These are phyloP conservation scores for Ophiosphaerella narmari DNA, from an alignment of 2,329 filamentous ascomycete species.

Conservation along the genomic window DNA sequence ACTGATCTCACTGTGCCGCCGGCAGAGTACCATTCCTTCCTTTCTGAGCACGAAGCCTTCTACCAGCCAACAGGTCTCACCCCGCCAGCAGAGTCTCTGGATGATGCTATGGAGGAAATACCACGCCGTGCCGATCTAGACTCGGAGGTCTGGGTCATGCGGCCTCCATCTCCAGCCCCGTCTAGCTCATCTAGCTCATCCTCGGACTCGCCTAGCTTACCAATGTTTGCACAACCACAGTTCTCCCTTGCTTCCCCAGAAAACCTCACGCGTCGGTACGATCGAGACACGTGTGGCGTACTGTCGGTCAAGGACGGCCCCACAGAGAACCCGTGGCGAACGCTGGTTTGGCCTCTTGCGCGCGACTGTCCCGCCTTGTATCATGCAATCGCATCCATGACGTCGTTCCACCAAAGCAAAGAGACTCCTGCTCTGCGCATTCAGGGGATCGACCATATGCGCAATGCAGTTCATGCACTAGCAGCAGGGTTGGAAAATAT, in stretches of 20 bases:
- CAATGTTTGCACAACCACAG: conserved; percentile 51
- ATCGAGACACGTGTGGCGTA: conserved; percentile 70
- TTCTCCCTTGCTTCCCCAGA: conserved; percentile 61
- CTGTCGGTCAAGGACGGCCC: conserved; percentile 72
- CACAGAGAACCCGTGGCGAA: conserved; percentile 73
- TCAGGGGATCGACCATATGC: conserved; percentile 71
- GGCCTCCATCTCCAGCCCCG: conserved; percentile 42
- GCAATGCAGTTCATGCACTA: conserved; percentile 64
- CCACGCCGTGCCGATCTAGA: conserved; percentile 47
- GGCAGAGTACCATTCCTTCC: conserved; percentile 42
- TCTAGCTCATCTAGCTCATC: conserved; percentile 44
- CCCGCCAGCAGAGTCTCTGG: conserved; percentile 35
- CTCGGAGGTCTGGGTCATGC: conserved; percentile 44
- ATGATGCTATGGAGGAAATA: conserved; percentile 62
- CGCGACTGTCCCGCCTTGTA: conserved; percentile 67
- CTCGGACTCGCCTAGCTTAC: conserved; percentile 24
- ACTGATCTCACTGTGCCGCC: conserved; percentile 52
- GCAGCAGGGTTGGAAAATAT: conserved; percentile 66
- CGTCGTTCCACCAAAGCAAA: conserved; percentile 68
- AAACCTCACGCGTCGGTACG: conserved; percentile 66
- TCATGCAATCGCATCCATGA: conserved; percentile 71
- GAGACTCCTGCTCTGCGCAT: conserved; percentile 62
- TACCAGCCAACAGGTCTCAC: conserved; percentile 39
- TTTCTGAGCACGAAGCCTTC: conserved; percentile 41
- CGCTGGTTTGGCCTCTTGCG: conserved; percentile 70